Conservation (phyloP, 257 asterid genomes). For the Gentiana dahurica region DNA sequence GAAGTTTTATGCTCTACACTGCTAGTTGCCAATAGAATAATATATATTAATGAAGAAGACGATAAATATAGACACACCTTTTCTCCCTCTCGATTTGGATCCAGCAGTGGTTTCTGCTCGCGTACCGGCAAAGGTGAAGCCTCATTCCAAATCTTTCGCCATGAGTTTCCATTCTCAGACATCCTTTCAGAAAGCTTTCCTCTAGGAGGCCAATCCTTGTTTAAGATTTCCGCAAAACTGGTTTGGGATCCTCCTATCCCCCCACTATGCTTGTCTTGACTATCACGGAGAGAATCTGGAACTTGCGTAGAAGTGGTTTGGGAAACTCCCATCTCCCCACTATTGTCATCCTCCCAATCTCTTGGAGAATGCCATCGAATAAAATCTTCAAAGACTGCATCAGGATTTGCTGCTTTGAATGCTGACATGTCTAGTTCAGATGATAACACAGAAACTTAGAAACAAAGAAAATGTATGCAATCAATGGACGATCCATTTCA, state of each 20-base stretch:
- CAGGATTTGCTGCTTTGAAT: conserved; percentile 92
- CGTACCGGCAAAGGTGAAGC: conserved; percentile 57
- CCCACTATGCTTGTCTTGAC: too few relatives aligned
- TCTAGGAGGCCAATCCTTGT: conserved; percentile 71
- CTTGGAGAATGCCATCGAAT: conserved; percentile 98
- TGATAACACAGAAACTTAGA: conserved; percentile 1
- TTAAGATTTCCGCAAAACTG: conserved; percentile 13
- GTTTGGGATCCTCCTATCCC: conserved; percentile 28
- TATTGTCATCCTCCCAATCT: conserved; percentile 73
- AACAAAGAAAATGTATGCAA: not conserved
- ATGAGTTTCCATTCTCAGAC: conserved; percentile 76
- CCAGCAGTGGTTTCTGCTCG: conserved; percentile 81
- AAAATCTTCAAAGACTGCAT: conserved; percentile 91
- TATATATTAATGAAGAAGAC: not conserved
- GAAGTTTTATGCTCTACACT: too few relatives aligned
- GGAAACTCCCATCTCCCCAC: conserved; percentile 23
- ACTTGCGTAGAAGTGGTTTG: conserved; percentile 15
- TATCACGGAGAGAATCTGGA: too few relatives aligned
- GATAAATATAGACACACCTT: conserved; percentile 37
- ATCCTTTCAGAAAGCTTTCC: conserved; percentile 89
- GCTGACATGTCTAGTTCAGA: conserved; percentile 78
- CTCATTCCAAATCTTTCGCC: conserved; percentile 91
- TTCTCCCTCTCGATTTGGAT: conserved; percentile 95
- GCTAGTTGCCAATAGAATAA: not conserved
- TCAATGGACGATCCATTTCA: too few relatives aligned